phyloP scores from a whole-genome alignment of 2,329 filamentous ascomycete species.

The Lasiodiplodia theobromae region DNA sequence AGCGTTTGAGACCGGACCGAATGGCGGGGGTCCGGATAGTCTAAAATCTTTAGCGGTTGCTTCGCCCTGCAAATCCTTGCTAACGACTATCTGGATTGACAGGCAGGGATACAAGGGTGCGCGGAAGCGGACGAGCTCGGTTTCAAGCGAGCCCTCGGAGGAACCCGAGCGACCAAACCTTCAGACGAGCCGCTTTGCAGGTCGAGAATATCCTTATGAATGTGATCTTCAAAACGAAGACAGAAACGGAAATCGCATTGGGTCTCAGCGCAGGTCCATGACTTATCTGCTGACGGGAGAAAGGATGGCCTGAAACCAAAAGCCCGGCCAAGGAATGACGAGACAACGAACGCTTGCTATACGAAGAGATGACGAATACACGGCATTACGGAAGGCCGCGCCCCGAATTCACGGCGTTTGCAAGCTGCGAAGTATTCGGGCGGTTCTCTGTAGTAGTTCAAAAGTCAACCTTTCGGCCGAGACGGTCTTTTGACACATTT shows the following conservation, averaged over 20 bases:
- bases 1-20: slow-evolving; percentile 1
- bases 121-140: slow-evolving; percentile 25
- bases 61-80: slow-evolving; percentile 1
- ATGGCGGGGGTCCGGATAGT: slow-evolving; percentile 13
- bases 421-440: slow-evolving; percentile 64
- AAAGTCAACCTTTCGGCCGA: not conserved
- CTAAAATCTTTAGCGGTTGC: slow-evolving; percentile 1
- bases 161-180: not conserved
- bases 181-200: slow-evolving; percentile 2
- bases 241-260: not conserved
- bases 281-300: not conserved
- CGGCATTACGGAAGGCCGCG: slow-evolving; percentile 56
- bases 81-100: not conserved
- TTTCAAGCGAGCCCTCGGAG: slow-evolving; percentile 1
- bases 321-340: not conserved
- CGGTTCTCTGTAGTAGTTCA: slow-evolving; percentile 59
- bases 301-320: slow-evolving; percentile 4
- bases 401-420: slow-evolving; percentile 66
- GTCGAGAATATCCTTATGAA: not conserved
- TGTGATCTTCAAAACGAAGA: not conserved
- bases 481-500: not conserved
- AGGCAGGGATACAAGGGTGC: slow-evolving; percentile 23
- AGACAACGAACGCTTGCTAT: slow-evolving; percentile 5
- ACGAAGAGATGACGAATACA: not conserved
- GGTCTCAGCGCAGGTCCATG: not conserved